A percentile compares a stretch with the other conserved stretches of the same genome.
These are phyloP conservation scores for Oidiodendron maius DNA, from an alignment of 495 filamentous ascomycete genomes.

Conservation along the genomic window DNA sequence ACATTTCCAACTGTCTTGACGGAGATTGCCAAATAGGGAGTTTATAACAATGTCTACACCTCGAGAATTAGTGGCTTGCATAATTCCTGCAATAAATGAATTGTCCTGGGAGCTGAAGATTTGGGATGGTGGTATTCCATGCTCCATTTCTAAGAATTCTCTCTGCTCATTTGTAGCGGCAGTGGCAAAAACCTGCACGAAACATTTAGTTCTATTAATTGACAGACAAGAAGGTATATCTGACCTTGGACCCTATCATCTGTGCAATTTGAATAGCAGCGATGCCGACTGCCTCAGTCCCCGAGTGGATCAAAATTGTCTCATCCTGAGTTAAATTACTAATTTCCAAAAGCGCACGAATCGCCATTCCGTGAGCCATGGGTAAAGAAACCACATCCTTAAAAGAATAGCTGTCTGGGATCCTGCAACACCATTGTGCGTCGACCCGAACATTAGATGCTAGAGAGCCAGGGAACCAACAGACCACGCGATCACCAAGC, in stretches of 20 bases:
- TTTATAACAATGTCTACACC: slow-evolving; percentile 55
- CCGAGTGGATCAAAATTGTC: slow-evolving; percentile 54
- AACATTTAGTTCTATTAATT: slow-evolving; percentile 6
- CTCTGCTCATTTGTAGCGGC: slow-evolving; percentile 47
- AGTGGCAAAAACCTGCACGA: slow-evolving; percentile 40
- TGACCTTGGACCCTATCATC: slow-evolving; percentile 48
- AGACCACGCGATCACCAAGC: slow-evolving; percentile 1
- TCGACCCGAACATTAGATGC: not conserved
- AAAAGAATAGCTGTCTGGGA: not conserved
- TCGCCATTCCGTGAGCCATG: slow-evolving; percentile 47
- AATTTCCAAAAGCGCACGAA: slow-evolving; percentile 42
- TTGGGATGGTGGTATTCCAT: slow-evolving; percentile 37
- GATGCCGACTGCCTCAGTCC: slow-evolving; percentile 52
- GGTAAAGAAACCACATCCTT: not conserved
- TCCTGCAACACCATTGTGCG: not conserved
- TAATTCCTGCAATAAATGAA: slow-evolving; percentile 33
- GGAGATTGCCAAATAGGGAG: slow-evolving; percentile 36
- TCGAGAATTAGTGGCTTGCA: slow-evolving; percentile 33
- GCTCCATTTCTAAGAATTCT: slow-evolving; percentile 38
- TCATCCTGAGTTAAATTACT: slow-evolving; percentile 41
- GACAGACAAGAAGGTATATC: slow-evolving; percentile 32
- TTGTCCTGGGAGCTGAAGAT: slow-evolving; percentile 42
- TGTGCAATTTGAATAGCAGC: slow-evolving; percentile 53
- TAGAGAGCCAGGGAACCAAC: not conserved
- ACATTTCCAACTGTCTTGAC: slow-evolving; percentile 37